Evolutionary conservation across 176 grass and related monocot genomes (phyloP).

Genomic region (Thalia dealbata): DNA sequence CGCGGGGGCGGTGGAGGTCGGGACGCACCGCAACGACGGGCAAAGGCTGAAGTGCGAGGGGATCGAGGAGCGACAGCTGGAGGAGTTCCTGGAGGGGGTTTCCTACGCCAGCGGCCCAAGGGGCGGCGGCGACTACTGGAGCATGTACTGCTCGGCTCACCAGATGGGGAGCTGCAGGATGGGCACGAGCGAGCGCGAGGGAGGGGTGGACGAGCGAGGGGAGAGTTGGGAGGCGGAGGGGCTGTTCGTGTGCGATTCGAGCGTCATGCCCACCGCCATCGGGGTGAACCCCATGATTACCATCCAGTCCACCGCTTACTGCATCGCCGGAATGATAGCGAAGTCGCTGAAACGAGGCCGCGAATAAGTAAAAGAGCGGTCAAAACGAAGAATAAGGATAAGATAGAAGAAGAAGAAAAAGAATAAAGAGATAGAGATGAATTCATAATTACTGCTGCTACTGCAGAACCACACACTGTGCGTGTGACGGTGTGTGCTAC

Average conservation of each 20-base stretch:
- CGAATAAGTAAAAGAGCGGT: no score
- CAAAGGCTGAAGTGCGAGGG: conserved; percentile 49
- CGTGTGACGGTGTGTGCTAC: no score
- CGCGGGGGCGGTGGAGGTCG: conserved; percentile 63
- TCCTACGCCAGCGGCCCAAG: conserved; percentile 30
- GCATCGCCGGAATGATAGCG: conserved; percentile 49
- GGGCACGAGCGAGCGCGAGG: conserved; percentile 33
- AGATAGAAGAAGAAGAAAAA: no score
- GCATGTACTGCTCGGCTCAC: conserved; percentile 56
- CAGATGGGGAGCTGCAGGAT: conserved; percentile 88
- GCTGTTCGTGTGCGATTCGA: conserved; percentile 70
- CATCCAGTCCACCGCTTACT: conserved; percentile 67
- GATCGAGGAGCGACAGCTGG: conserved; percentile 32
- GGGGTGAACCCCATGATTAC: conserved; percentile 94
- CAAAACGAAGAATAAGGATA: no score
- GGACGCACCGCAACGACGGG: conserved; percentile 84
- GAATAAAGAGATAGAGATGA: no score
- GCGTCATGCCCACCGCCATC: conserved; percentile 53
- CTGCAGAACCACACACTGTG: no score
- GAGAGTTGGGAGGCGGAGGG: conserved; percentile 74
- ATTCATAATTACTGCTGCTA: no score
- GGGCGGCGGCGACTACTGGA: conserved; percentile 33
- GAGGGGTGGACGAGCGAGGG: conserved; percentile 56
- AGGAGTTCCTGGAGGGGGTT: conserved; percentile 68
- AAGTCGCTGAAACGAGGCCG: conserved; percentile 19